Conservation (phyloP, 208 protist genomes). For the Wallacemonas sp. region DNA sequence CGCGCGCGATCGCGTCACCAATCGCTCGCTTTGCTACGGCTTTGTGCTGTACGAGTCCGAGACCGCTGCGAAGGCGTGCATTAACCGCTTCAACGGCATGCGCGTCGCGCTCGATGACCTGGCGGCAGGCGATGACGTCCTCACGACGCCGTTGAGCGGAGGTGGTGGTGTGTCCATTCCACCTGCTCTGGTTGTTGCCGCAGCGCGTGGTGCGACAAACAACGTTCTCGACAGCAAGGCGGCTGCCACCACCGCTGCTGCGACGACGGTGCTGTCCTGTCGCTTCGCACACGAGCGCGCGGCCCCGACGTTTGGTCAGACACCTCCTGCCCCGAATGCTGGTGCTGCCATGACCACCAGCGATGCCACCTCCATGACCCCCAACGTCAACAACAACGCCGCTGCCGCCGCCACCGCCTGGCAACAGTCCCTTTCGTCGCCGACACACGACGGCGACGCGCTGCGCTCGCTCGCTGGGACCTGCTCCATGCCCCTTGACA, state of each 20-base stretch:
- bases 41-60: conserved; percentile 29
- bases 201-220: too few species aligned
- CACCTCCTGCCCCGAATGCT: too few species aligned
- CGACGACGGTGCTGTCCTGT: conserved; percentile 6
- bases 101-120: background rate
- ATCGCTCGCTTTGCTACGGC: conserved; percentile 34
- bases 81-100: conserved; percentile 18
- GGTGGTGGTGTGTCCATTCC: too few species aligned
- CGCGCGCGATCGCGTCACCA: conserved; percentile 23
- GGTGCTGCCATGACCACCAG: background rate
- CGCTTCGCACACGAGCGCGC: conserved; percentile 20
- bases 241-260: too few species aligned
- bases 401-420: background rate
- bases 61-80: conserved; percentile 24
- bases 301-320: conserved; percentile 14
- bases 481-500: background rate
- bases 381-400: background rate
- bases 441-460: background rate
- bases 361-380: too few species aligned
- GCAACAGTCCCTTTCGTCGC: background rate
- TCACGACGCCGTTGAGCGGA: too few species aligned
- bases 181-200: too few species aligned
- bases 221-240: too few species aligned
- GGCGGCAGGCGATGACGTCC: background rate
- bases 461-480: background rate